Evolutionary conservation across 176 grass and related monocot genomes (phyloP), one percentile per base, ranked within the genome.

Genomic region (Hyparrhenia diplandra): DNA sequence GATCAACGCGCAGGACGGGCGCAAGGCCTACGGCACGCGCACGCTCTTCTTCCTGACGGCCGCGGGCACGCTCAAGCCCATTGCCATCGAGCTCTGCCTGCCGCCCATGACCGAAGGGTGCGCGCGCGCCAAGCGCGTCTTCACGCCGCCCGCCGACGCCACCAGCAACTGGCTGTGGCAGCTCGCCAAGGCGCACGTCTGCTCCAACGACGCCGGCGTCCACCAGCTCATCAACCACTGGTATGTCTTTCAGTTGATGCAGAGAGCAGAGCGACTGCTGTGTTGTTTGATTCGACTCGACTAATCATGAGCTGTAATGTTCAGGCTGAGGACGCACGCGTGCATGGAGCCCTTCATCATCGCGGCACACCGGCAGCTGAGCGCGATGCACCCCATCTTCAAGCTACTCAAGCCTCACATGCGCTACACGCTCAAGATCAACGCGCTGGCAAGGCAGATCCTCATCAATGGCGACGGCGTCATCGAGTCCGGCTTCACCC

Each of bases 211-310:
- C 69, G 93, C 97, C 20, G 97, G 93, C 11, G 87, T 96, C 11
- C 93, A 99, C 85, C 93, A 99, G 79, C 93, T 99, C 60, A 77
- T 99, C 67, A 99, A 95, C 74, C 97, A 99, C 72, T 99, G 92
- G 95, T 98, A 85, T 24, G 51, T 51, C 43, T 45, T 3, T 45
- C 43, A 14, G 43, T n/a, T n/a, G n/a, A n/a, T n/a, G n/a, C n/a
- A n/a, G n/a, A n/a, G n/a, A n/a, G n/a, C n/a, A n/a, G n/a, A n/a
- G n/a, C n/a, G n/a, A n/a, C n/a, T n/a, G n/a, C n/a, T n/a, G n/a
- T n/a, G n/a, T n/a, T n/a, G n/a, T n/a, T n/a, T n/a, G n/a, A n/a
- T n/a, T n/a, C n/a, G n/a, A n/a, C n/a, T n/a, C n/a, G n/a, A 67
- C 34, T 30, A 21, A 57, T 11, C 4, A 13, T 42, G 11, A 13